These are phyloP conservation scores for Xanthoconium stramineum DNA, from an alignment of 768 basidiomycete genomes.

Conservation along the genomic window DNA sequence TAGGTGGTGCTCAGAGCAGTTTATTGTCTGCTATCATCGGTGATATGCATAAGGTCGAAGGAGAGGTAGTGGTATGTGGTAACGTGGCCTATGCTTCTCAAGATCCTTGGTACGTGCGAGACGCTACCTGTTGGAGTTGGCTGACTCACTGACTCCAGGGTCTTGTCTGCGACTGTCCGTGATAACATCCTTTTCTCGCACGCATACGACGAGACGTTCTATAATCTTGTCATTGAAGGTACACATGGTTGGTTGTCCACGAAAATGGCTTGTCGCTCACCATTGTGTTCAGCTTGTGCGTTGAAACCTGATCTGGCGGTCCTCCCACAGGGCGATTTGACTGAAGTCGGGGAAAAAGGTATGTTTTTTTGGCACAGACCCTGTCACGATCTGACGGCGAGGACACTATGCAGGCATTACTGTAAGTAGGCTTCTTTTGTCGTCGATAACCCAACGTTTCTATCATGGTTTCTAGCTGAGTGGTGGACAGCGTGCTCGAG, in stretches of 20 bases:
- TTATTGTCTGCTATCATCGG: conserved; percentile 79
- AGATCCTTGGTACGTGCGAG: conserved; percentile 65
- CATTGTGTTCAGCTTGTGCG: conserved; percentile 63
- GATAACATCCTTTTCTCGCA: conserved; percentile 94
- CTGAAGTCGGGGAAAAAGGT: conserved; percentile 86
- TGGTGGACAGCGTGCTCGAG: conserved; percentile 81
- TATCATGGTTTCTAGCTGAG: conserved; percentile 47
- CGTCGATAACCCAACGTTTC: conserved; percentile 8
- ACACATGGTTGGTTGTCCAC: background rate
- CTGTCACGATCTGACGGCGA: background rate
- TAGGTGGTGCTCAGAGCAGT: conserved; percentile 48
- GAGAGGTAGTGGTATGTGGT: conserved; percentile 66
- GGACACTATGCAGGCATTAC: conserved; percentile 45
- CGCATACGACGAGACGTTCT: conserved; percentile 81
- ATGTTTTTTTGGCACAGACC: conserved; percentile 1
- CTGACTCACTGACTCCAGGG: conserved; percentile 40
- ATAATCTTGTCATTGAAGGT: conserved; percentile 81
- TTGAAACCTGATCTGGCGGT: conserved; percentile 76
- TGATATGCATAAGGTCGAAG: conserved; percentile 78
- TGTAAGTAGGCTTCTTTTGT: conserved; percentile 34
- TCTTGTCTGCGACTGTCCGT: conserved; percentile 79
- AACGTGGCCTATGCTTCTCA: conserved; percentile 82
- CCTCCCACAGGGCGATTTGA: conserved; percentile 78
- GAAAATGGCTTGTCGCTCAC: background rate
- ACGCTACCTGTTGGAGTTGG: background rate